These are phyloP conservation scores for Syncephalastrum contaminatum DNA, from an alignment of 371 early-diverging fungal genomes.

Conservation along the genomic window DNA sequence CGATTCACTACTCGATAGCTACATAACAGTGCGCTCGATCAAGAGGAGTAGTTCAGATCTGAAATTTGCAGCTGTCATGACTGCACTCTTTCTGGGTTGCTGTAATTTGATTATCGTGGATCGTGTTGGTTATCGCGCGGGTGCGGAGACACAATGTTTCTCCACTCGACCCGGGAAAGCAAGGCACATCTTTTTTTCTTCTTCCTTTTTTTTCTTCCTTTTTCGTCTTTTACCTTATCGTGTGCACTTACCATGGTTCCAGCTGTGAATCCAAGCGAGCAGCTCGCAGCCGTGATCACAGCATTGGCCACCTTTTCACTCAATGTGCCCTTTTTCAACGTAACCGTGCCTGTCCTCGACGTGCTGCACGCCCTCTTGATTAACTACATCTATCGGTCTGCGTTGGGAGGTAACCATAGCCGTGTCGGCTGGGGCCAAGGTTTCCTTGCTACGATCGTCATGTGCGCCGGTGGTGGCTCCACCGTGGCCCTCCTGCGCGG, in stretches of 20 bases:
- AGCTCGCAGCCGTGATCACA: no score
- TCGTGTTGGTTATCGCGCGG: neutral
- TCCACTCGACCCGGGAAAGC: no score
- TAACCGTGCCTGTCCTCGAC: constrained; percentile 40
- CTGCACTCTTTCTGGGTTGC: neutral
- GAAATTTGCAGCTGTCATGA: no score
- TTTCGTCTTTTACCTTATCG: neutral
- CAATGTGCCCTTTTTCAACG: constrained; percentile 22
- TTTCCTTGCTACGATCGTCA: constrained; percentile 48
- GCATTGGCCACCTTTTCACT: constrained; percentile 14
- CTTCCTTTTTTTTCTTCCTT: neutral
- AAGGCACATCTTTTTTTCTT: neutral
- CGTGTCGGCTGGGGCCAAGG: constrained; percentile 55
- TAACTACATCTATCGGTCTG: constrained; percentile 52
- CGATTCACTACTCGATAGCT: no score
- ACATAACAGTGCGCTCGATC: no score
- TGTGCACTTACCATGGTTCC: no score
- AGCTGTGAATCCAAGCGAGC: no score
- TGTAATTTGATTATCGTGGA: neutral
- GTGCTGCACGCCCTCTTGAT: constrained; percentile 54
- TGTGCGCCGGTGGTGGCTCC: constrained; percentile 58
- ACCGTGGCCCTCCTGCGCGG: constrained; percentile 40
- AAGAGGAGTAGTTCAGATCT: neutral
- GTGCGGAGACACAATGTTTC: no score
- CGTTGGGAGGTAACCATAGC: constrained; percentile 39